Evolutionary conservation across 306 rosid genomes (phyloP).

Genomic region (Phaseolus lunatus): DNA sequence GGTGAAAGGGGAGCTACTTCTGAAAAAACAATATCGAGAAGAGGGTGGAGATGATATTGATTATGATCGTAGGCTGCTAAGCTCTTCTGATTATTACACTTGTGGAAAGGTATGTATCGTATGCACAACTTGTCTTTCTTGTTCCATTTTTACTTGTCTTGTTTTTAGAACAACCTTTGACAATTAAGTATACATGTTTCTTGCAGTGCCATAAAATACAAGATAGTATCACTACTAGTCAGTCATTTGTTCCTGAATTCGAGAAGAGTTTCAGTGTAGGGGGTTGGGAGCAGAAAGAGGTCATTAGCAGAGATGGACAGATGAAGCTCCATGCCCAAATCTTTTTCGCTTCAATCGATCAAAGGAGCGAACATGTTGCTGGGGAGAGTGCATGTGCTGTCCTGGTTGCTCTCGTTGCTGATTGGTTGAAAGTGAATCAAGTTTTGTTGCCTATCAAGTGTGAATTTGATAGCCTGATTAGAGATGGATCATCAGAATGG

Average conservation of each 20-base stretch:
- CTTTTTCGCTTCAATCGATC: slow-evolving; percentile 81
- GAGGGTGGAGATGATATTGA: slow-evolving; percentile 93
- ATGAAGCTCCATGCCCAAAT: slow-evolving; percentile 71
- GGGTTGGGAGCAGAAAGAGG: slow-evolving; percentile 76
- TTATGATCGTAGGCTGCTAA: slow-evolving; percentile 75
- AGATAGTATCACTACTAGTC: slow-evolving; percentile 59
- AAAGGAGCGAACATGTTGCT: slow-evolving; percentile 70
- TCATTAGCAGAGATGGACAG: slow-evolving; percentile 69
- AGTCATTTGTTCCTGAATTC: slow-evolving; percentile 67
- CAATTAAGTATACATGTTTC: not conserved
- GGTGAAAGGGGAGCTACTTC: slow-evolving; percentile 77
- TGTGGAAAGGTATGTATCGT: slow-evolving; percentile 12
- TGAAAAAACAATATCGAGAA: slow-evolving; percentile 72
- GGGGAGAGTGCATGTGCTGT: slow-evolving; percentile 85
- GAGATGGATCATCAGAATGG: slow-evolving; percentile 83
- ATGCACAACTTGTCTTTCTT: not conserved
- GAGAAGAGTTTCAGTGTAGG: slow-evolving; percentile 77
- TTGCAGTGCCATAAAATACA: slow-evolving; percentile 65
- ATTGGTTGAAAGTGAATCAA: slow-evolving; percentile 70
- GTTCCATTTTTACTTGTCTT: not conserved
- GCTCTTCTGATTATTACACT: slow-evolving; percentile 62
- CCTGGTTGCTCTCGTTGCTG: slow-evolving; percentile 73
- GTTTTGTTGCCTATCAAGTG: slow-evolving; percentile 71
- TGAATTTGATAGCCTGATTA: slow-evolving; percentile 73
- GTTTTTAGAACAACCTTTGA: slow-evolving; percentile 7